phyloP scores from a whole-genome alignment of 2,329 filamentous ascomycete genomes.

The Alternaria angustiovoidea region DNA sequence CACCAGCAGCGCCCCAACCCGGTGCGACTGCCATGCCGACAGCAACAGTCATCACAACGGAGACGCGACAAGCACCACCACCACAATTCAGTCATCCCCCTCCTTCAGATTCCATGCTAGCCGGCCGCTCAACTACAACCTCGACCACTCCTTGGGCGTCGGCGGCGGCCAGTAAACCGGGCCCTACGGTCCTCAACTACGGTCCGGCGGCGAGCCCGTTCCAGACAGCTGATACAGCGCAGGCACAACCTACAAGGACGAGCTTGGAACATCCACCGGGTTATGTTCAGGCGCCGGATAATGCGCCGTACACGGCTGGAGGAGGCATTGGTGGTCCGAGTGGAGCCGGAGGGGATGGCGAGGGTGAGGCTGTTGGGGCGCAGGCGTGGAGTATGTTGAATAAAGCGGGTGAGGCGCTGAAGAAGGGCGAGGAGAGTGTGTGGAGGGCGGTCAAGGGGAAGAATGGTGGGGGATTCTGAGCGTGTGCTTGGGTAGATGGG shows the following conservation, averaged over 20 bases:
- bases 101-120: conserved; percentile 48
- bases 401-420: conserved; percentile 48
- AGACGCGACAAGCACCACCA: conserved; percentile 22
- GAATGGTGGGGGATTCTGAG: conserved; percentile 14
- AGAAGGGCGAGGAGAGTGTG: conserved; percentile 47
- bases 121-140: conserved; percentile 50
- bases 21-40: conserved; percentile 39
- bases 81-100: conserved; percentile 52
- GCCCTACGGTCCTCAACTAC: conserved; percentile 51
- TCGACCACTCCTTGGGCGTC: conserved; percentile 15
- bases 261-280: conserved; percentile 56
- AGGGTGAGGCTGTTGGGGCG: conserved; percentile 37
- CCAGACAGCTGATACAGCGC: conserved; percentile 28
- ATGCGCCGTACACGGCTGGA: conserved; percentile 51
- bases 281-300: conserved; percentile 57
- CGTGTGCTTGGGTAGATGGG: background rate
- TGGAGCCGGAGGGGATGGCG: conserved; percentile 22
- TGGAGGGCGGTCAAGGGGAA: conserved; percentile 47
- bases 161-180: conserved; percentile 28
- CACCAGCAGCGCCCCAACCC: conserved; percentile 48
- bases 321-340: conserved; percentile 45
- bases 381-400: conserved; percentile 46
- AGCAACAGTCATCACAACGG: conserved; percentile 42
- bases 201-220: conserved; percentile 44
- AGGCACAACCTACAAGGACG: conserved; percentile 12